Evolutionary conservation across 2,329 filamentous ascomycete genomes (phyloP).

Genomic region (Beauveria scarabaeidicola): DNA sequence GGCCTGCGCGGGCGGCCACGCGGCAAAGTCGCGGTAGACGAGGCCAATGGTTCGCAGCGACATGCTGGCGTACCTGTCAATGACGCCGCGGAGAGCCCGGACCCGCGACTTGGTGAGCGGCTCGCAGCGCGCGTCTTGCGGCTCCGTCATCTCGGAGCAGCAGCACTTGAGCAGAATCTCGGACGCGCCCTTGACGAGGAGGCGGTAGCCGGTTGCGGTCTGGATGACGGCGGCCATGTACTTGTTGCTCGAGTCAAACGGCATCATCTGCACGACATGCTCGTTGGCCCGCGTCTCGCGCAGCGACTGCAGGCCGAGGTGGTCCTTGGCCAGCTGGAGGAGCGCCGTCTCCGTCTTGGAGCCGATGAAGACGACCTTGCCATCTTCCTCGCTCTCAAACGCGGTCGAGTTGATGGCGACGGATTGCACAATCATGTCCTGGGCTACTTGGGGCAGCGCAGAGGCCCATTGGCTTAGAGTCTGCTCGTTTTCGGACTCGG

Average conservation of each 20-base stretch:
- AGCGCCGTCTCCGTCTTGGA: conserved; percentile 51
- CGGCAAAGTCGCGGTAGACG: conserved; percentile 63
- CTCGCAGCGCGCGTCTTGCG: conserved; percentile 40
- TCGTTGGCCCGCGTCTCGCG: conserved; percentile 38
- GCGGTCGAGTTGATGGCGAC: conserved; percentile 50
- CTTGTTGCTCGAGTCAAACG: conserved; percentile 47
- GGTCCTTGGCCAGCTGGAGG: conserved; percentile 39
- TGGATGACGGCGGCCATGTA: conserved; percentile 49
- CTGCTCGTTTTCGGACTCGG: conserved; percentile 19
- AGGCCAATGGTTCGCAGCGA: conserved; percentile 73
- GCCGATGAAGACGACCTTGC: conserved; percentile 39
- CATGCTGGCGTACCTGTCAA: conserved; percentile 49
- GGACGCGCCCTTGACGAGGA: conserved; percentile 48
- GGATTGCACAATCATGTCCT: conserved; percentile 31
- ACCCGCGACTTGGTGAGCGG: conserved; percentile 47
- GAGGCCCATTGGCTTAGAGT: conserved; percentile 14
- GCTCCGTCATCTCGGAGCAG: conserved; percentile 28
- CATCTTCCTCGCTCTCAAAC: conserved; percentile 42
- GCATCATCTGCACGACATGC: conserved; percentile 40
- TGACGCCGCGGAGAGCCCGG: conserved; percentile 43
- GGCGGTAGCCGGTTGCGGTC: conserved; percentile 34
- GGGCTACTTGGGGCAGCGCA: conserved; percentile 18
- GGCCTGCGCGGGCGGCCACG: conserved; percentile 58
- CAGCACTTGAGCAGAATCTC: conserved; percentile 44
- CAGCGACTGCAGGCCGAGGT: conserved; percentile 40